These are phyloP conservation scores for Nyctanthes arbortristis DNA, from an alignment of 257 asterid genomes.

Conservation along the genomic window DNA sequence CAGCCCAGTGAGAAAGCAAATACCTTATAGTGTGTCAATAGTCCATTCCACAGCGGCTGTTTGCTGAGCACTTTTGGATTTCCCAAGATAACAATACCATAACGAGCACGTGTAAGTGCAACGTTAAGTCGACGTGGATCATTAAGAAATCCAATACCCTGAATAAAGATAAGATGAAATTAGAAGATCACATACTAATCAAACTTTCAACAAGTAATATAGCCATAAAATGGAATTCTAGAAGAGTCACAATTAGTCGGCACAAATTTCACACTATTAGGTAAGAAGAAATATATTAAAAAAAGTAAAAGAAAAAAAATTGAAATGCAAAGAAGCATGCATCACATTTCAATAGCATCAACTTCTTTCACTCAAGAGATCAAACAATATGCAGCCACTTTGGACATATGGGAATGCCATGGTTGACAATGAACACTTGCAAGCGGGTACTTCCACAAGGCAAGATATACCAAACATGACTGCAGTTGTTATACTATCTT, in stretches of 20 bases:
- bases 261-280: background rate
- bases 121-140: slow-evolving; percentile 99
- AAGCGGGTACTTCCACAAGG: background rate
- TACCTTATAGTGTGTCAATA: slow-evolving; percentile 95
- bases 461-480: no score
- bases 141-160: slow-evolving; percentile 98
- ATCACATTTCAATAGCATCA: no score
- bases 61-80: slow-evolving; percentile 98
- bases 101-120: slow-evolving; percentile 98
- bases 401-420: no score
- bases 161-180: slow-evolving; percentile 21
- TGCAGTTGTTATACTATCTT: no score
- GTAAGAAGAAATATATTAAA: background rate
- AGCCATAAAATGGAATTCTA: background rate
- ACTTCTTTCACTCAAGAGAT: background rate
- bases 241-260: background rate
- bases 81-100: slow-evolving; percentile 95
- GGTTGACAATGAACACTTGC: no score
- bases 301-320: slow-evolving; percentile 4
- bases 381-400: background rate
- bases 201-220: background rate
- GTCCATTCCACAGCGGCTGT: slow-evolving; percentile 94
- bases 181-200: background rate
- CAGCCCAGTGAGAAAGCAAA: slow-evolving; percentile 16
- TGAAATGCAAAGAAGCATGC: background rate